A percentile compares a stretch with the other conserved stretches of the same genome.
These are phyloP conservation scores for Ilex aquifolium DNA, from an alignment of 257 asterid species.

Conservation along the genomic window DNA sequence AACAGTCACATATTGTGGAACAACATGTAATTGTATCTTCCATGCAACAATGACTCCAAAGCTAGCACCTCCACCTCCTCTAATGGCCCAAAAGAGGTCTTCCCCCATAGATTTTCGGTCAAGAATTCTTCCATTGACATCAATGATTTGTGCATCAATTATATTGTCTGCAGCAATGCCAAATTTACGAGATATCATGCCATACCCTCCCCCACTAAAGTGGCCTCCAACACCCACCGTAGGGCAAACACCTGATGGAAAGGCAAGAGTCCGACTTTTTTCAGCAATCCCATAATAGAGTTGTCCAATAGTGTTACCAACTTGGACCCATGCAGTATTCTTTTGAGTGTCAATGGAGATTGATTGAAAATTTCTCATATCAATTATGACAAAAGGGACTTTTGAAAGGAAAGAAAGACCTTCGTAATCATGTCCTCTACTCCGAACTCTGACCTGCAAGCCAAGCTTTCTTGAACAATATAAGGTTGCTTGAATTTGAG, in stretches of 20 bases:
- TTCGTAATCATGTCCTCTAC: too few relatives aligned
- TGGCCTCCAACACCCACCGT: conserved; percentile 36
- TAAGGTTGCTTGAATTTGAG: too few relatives aligned
- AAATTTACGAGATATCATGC: conserved; percentile 31
- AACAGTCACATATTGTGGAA: neutral
- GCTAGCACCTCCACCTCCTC: conserved; percentile 40
- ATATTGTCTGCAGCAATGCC: conserved; percentile 33
- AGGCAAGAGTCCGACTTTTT: conserved; percentile 14
- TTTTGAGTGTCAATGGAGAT: too few relatives aligned
- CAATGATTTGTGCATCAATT: conserved; percentile 30
- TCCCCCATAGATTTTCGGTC: conserved; percentile 36
- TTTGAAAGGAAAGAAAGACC: too few relatives aligned
- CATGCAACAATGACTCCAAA: too few relatives aligned
- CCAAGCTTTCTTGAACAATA: too few relatives aligned
- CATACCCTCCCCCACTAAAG: conserved; percentile 36
- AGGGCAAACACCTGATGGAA: conserved; percentile 38
- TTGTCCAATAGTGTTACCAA: conserved; percentile 39
- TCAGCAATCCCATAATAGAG: conserved; percentile 28
- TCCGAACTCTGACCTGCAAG: too few relatives aligned
- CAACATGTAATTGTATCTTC: too few relatives aligned
- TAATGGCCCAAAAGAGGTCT: conserved; percentile 41
- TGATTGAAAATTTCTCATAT: too few relatives aligned
- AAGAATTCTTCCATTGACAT: conserved; percentile 25
- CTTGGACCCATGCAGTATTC: conserved; percentile 35
- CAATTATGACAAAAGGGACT: too few relatives aligned